phyloP scores from a whole-genome alignment of 345 rosid species.

The Lepidium africanum region DNA sequence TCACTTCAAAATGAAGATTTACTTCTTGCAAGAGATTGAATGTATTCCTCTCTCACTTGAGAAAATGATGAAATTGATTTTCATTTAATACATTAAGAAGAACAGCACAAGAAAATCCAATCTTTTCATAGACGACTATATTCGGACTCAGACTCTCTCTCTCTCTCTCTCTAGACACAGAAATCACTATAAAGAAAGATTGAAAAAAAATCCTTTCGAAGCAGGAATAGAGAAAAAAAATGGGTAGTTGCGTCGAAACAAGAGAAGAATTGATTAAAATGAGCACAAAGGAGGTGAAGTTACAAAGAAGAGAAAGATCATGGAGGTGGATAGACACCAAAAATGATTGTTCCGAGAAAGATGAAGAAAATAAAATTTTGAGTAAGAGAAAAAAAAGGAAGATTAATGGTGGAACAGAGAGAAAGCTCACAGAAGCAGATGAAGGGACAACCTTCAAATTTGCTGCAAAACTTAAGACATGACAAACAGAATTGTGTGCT shows the following conservation, averaged over 20 bases:
- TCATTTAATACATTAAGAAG: neutral
- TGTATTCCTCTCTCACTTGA: neutral
- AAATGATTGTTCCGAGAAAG: conserved; percentile 4
- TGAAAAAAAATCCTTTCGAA: neutral
- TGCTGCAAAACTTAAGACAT: conserved; percentile 15
- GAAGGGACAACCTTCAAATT: conserved; percentile 25
- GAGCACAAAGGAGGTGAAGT: conserved; percentile 22
- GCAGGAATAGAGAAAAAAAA: neutral
- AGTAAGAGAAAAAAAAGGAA: conserved; percentile 17
- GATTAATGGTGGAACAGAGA: conserved; percentile 34
- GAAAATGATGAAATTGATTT: neutral
- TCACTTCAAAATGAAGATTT: conserved; percentile 5
- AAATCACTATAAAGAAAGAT: conserved; percentile 19
- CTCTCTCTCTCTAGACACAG: conserved; percentile 6
- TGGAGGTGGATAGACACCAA: conserved; percentile 8
- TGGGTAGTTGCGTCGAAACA: neutral
- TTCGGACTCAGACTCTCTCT: conserved; percentile 11
- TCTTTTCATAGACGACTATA: neutral
- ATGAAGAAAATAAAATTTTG: conserved; percentile 10
- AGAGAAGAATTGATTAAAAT: conserved; percentile 14
- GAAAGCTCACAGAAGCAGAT: conserved; percentile 23
- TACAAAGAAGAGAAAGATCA: conserved; percentile 27
- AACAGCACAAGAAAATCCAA: neutral
- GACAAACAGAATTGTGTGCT: conserved; percentile 31
- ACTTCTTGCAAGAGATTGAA: neutral